Conservation (phyloP, 768 basidiomycete genomes). For the Xerocomellus amylosporus region DNA sequence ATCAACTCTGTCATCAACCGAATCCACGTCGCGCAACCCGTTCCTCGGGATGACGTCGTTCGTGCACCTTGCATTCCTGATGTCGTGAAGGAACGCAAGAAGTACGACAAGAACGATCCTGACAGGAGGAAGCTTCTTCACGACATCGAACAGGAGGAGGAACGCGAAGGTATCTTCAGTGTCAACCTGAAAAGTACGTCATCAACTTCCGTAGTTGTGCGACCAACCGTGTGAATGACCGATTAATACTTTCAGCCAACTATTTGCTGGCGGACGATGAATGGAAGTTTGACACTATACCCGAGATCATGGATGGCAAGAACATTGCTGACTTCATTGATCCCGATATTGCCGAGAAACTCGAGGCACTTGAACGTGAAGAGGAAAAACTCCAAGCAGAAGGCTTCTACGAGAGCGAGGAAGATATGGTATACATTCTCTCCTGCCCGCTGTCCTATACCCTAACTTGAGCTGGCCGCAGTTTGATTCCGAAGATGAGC, state of each 20-base stretch:
- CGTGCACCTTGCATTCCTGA: slow-evolving; percentile 91
- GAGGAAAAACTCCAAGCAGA: slow-evolving; percentile 92
- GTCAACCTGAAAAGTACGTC: slow-evolving; percentile 80
- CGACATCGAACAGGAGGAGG: slow-evolving; percentile 83
- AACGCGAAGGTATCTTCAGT: slow-evolving; percentile 89
- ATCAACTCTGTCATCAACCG: slow-evolving; percentile 92
- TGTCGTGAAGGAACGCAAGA: slow-evolving; percentile 65
- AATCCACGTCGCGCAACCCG: slow-evolving; percentile 92
- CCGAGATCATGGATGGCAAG: slow-evolving; percentile 99
- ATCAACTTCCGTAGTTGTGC: neutral
- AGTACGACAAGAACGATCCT: slow-evolving; percentile 86
- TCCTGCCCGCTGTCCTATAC: neutral
- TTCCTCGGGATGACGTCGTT: slow-evolving; percentile 84
- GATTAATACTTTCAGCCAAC: slow-evolving; percentile 59
- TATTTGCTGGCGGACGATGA: slow-evolving; percentile 85
- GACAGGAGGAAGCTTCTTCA: slow-evolving; percentile 68
- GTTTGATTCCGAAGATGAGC: slow-evolving; percentile 72
- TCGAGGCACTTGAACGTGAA: slow-evolving; percentile 95
- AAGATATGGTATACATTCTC: slow-evolving; percentile 64
- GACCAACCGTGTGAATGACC: neutral
- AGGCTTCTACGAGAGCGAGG: slow-evolving; percentile 92
- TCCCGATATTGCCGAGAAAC: slow-evolving; percentile 93
- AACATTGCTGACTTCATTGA: slow-evolving; percentile 99
- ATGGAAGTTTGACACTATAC: slow-evolving; percentile 96
- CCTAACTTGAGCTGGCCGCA: slow-evolving; percentile 11